phyloP scores from a whole-genome alignment of 257 asterid genomes.

The Solanum clarkiae region DNA sequence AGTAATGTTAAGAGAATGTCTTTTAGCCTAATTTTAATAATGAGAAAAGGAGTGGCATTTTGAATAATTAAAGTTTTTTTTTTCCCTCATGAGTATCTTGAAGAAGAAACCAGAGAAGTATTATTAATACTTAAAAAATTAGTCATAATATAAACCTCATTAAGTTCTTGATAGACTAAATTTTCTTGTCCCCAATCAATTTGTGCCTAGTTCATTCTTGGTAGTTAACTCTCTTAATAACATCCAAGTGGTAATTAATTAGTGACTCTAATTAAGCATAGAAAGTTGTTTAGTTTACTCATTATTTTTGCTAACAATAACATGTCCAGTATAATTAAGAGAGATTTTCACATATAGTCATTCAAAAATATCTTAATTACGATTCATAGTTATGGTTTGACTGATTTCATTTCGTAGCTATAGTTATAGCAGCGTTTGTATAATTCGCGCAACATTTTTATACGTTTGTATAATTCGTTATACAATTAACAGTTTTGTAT shows the following conservation, averaged over 20 bases:
- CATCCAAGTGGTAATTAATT: neutral
- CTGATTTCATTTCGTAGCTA: too few species aligned
- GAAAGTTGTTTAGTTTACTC: neutral
- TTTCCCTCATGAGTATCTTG: neutral
- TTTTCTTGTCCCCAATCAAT: neutral
- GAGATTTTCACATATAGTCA: too few species aligned
- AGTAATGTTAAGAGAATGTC: conserved; percentile 4
- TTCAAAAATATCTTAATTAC: too few species aligned
- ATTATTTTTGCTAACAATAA: neutral
- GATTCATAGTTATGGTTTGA: too few species aligned
- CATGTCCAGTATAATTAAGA: neutral
- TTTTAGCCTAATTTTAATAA: neutral
- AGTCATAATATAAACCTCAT: neutral
- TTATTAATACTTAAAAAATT: neutral
- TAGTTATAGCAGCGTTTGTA: too few species aligned
- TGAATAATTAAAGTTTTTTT: neutral
- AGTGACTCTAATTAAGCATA: neutral
- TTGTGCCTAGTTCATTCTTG: neutral
- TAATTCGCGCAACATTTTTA: too few species aligned
- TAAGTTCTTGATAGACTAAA: neutral
- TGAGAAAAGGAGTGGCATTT: neutral
- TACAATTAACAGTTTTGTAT: too few species aligned
- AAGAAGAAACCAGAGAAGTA: neutral
- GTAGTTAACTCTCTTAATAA: neutral
- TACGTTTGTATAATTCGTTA: too few species aligned